Evolutionary conservation across 495 filamentous ascomycete genomes (phyloP).

Genomic region (Aspergillus ostianus): DNA sequence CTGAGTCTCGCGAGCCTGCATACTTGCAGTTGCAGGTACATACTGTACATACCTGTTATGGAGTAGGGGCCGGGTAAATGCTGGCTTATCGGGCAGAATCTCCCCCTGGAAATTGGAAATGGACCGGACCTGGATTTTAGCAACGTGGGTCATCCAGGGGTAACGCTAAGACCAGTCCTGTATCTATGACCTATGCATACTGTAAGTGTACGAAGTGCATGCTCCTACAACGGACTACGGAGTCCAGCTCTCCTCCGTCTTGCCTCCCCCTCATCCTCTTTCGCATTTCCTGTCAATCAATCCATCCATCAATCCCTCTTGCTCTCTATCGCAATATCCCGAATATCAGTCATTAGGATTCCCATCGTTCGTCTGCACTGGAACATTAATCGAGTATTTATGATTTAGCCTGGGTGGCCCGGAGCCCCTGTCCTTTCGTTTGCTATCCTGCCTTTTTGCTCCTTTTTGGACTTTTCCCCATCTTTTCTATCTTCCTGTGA

Average conservation of each 20-base stretch:
- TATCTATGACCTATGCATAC: neutral
- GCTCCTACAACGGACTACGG: neutral
- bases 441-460: neutral
- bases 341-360: neutral
- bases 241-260: neutral
- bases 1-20: too few species aligned
- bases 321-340: neutral
- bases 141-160: conserved; percentile 22
- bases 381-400: neutral
- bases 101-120: too few species aligned
- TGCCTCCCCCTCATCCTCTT: conserved; percentile 1
- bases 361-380: neutral
- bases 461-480: conserved; percentile 1
- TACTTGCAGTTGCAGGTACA: too few species aligned
- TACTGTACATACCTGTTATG: too few species aligned
- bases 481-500: conserved; percentile 1
- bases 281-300: neutral
- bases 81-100: too few species aligned
- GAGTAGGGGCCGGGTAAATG: too few species aligned
- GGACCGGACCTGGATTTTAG: neutral
- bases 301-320: neutral
- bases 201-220: neutral
- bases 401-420: conserved; percentile 1
- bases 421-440: conserved; percentile 8
- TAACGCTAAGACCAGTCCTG: neutral